These are phyloP conservation scores for Trapa bicornis DNA, from an alignment of 345 rosid genomes.

Conservation along the genomic window DNA sequence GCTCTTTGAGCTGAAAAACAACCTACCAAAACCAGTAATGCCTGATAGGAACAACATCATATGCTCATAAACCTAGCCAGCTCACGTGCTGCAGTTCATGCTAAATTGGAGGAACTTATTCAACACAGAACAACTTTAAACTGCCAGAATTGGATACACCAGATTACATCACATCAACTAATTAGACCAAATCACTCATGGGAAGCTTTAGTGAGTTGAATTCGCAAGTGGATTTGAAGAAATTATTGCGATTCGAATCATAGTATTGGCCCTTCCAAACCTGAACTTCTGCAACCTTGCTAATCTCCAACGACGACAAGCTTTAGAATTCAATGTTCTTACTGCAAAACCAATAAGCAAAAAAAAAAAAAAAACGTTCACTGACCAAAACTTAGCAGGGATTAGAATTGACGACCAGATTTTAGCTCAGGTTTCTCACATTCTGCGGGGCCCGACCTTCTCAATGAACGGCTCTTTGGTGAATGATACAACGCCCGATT, in stretches of 20 bases:
- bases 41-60: not conserved
- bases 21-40: not conserved
- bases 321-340: conserved; percentile 60
- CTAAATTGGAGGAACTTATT: not conserved
- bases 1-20: not conserved
- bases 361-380: conserved; percentile 1
- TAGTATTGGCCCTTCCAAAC: conserved; percentile 46
- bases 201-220: not conserved
- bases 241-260: conserved; percentile 18
- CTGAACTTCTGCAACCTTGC: conserved; percentile 73
- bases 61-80: not conserved
- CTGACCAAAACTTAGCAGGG: not conserved
- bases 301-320: conserved; percentile 52
- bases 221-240: not conserved
- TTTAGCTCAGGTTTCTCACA: conserved; percentile 24
- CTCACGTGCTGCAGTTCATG: not conserved
- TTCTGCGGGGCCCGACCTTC: conserved; percentile 70
- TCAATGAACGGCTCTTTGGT: conserved; percentile 78
- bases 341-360: conserved; percentile 24
- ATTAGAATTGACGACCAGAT: no score
- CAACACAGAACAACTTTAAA: not conserved
- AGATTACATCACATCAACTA: not conserved
- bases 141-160: not conserved
- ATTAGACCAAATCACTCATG: not conserved
- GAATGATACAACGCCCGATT: conserved; percentile 26